Conservation (phyloP, 768 basidiomycete genomes). For the Boletus edulis region DNA sequence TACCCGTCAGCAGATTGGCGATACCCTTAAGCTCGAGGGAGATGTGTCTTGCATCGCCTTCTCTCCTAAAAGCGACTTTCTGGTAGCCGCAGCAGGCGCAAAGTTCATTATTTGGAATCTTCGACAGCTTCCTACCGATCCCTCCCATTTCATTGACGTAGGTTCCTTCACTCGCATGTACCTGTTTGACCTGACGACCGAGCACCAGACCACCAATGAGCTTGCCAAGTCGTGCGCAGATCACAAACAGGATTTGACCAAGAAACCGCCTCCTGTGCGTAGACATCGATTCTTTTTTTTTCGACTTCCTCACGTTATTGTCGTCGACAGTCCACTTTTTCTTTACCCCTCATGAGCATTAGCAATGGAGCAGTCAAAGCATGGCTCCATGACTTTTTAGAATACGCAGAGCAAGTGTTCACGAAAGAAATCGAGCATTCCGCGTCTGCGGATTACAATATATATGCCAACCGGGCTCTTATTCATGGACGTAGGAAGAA, state of each 20-base stretch:
- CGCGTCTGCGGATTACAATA: neutral
- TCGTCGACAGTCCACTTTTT: constrained; percentile 3
- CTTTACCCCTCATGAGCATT: constrained; percentile 17
- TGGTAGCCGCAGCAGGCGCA: constrained; percentile 3
- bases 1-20: constrained; percentile 9
- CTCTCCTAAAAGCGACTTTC: constrained; percentile 6
- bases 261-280: constrained; percentile 5
- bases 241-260: constrained; percentile 2
- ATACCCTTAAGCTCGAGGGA: constrained; percentile 3
- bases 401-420: constrained; percentile 5
- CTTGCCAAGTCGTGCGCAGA: neutral
- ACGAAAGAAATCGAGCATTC: constrained; percentile 6
- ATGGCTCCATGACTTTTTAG: constrained; percentile 16
- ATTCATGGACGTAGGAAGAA: constrained; percentile 6
- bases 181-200: neutral
- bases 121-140: neutral
- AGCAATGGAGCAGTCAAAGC: constrained; percentile 15
- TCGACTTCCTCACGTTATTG: neutral
- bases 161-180: neutral
- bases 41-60: constrained; percentile 14
- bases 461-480: constrained; percentile 15
- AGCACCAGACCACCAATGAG: neutral
- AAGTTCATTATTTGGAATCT: constrained; percentile 17
- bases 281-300: neutral
- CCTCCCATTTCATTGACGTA: constrained; percentile 1